A percentile compares a stretch with the other conserved stretches of the same genome.
These are phyloP conservation scores for Agroathelia rolfsii DNA, from an alignment of 1,284 basidiomycete genomes.

Conservation along the genomic window DNA sequence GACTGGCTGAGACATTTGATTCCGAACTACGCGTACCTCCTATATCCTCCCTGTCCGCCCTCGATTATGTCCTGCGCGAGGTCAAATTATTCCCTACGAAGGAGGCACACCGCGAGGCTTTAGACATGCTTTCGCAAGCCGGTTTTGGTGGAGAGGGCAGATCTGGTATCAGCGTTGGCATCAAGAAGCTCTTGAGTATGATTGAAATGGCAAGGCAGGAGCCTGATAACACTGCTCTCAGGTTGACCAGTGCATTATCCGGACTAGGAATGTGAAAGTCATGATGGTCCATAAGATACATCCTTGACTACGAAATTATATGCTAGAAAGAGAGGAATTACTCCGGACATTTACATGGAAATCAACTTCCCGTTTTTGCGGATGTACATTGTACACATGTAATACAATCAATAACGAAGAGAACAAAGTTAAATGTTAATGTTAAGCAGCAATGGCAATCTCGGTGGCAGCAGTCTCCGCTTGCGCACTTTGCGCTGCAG, in stretches of 20 bases:
- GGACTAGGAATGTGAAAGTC: constrained; percentile 40
- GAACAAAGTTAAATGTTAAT: no score
- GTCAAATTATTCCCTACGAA: constrained; percentile 67
- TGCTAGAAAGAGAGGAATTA: no score
- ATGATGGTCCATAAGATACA: no score
- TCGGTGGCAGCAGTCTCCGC: constrained; percentile 15
- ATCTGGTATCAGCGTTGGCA: constrained; percentile 66
- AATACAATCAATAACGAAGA: no score
- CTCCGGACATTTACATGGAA: no score
- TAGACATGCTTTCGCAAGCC: constrained; percentile 66
- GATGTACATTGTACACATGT: no score
- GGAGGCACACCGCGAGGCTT: constrained; percentile 49
- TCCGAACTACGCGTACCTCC: constrained; percentile 82
- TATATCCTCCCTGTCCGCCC: constrained; percentile 60
- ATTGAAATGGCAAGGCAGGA: constrained; percentile 98
- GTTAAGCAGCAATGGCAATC: constrained; percentile 1
- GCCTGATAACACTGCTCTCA: constrained; percentile 68
- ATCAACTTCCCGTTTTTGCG: no score
- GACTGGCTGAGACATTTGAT: constrained; percentile 84
- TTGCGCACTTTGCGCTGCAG: constrained; percentile 21
- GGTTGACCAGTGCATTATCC: constrained; percentile 64
- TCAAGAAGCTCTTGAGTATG: constrained; percentile 89
- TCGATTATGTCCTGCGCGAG: constrained; percentile 78
- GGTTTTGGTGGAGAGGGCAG: constrained; percentile 51
- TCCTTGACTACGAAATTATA: no score